Conservation (phyloP, 805 yeast species). For the Ogataea kodamae region DNA sequence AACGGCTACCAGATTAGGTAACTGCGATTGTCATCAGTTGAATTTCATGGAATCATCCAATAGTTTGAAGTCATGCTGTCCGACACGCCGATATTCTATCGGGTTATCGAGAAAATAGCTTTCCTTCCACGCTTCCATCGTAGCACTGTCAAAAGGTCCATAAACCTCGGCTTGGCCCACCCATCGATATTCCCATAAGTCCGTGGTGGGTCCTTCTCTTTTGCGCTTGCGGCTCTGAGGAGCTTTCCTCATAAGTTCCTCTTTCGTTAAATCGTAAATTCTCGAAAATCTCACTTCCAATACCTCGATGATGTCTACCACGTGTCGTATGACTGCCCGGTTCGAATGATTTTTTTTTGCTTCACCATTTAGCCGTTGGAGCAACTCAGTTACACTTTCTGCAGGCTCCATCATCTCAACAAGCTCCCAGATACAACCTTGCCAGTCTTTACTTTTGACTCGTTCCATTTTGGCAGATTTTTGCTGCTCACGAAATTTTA, state of each 20-base stretch:
- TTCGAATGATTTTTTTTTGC: constrained; percentile 18
- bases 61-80: constrained; percentile 5
- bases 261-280: constrained; percentile 53
- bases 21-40: background rate
- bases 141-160: constrained; percentile 49
- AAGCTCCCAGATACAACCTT: constrained; percentile 31
- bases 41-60: constrained; percentile 8
- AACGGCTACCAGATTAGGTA: constrained; percentile 5
- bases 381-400: constrained; percentile 57
- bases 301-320: constrained; percentile 47
- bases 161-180: constrained; percentile 34
- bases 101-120: constrained; percentile 43
- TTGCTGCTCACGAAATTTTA: constrained; percentile 25
- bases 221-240: constrained; percentile 22
- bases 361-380: constrained; percentile 38
- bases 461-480: constrained; percentile 9
- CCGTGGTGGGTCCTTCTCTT: constrained; percentile 18
- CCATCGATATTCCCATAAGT: constrained; percentile 21
- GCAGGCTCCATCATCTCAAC: constrained; percentile 50
- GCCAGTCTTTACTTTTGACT: constrained; percentile 11
- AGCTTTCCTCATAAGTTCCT: constrained; percentile 49
- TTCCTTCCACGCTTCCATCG: constrained; percentile 53
- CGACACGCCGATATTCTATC: constrained; percentile 40
- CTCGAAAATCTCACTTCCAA: constrained; percentile 43
- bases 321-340: constrained; percentile 8